Evolutionary conservation across 306 rosid genomes (phyloP), one percentile per base, ranked within the genome.

Genomic region (Astragalus membranaceus): DNA sequence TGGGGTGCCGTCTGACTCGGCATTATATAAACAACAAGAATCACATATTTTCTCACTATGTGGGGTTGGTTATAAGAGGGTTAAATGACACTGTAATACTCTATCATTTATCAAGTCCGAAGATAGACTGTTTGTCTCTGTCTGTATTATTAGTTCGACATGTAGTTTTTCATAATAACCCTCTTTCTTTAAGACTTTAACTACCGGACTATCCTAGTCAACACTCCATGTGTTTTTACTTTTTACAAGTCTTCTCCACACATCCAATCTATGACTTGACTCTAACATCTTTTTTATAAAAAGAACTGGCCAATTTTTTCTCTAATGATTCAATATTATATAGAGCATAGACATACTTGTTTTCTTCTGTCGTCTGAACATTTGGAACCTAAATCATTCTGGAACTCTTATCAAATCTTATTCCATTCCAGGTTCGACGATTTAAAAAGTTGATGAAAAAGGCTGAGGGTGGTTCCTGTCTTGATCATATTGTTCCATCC

Each of bases 391-490:
- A 50, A 58, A 48, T 70, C 29, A 29, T 73, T 58, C 43, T 62
- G 43, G 57, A 71, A 67, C 43, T 70, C 36, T 37, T 32, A 53
- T 67, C 11, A 15, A 68, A 60, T 54, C 79, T 29, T 75, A 36
- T 72, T 51, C 63, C 10, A 37, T 60, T 58, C 72, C 88, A 94
- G 99, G 86, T 82, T 70, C 81, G 86, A 67, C 89, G 79, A 75
- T 94, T 94, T 77, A 86, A 89, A 84, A 89, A 80, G 82, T 76
- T 89, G 78, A 83, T 94, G 78, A 85, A 47, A 53, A 91, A 94
- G 83, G 95, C 96, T 56, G 96, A 89, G 55, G 87, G 77, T 50
- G 80, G 83, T 70, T 81, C 89, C 76, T 91, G 85, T 69, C 67
- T 50, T 8, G 81, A 60, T 36, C 83, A 88, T 68, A 7, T 75